Evolutionary conservation across 208 protist genomes (phyloP).

Genomic region (Leishmania tarentolae): DNA sequence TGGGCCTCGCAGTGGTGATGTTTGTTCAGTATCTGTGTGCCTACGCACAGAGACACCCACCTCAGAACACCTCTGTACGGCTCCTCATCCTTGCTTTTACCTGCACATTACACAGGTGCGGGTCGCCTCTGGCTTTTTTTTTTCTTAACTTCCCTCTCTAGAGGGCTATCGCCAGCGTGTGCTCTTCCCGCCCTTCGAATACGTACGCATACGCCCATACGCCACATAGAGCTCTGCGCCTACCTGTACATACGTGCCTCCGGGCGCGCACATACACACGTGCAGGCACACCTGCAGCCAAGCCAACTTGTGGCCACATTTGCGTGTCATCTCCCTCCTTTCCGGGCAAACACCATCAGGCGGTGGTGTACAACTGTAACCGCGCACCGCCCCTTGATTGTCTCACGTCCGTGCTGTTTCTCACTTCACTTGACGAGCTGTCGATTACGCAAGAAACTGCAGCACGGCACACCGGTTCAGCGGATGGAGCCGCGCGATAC

Average conservation of each 20-base stretch:
- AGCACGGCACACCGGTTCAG: not conserved
- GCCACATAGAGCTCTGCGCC: not conserved
- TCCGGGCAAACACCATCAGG: not conserved
- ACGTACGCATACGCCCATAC: not conserved
- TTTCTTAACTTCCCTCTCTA: not conserved
- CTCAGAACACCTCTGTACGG: not conserved
- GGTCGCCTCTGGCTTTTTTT: not conserved
- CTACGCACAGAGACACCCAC: not conserved
- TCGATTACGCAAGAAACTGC: not conserved
- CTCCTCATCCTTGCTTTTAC: not conserved
- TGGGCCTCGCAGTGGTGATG: too few relatives aligned
- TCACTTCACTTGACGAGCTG: not conserved
- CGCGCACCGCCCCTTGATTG: not conserved
- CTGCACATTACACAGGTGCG: not conserved
- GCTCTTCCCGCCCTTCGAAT: not conserved
- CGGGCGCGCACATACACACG: not conserved
- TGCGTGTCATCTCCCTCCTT: not conserved
- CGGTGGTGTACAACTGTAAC: not conserved
- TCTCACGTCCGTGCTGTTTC: not conserved
- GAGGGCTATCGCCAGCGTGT: not conserved
- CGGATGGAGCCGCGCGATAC: conserved; percentile 3
- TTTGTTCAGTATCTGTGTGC: too few relatives aligned
- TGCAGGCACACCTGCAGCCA: not conserved
- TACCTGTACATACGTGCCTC: not conserved
- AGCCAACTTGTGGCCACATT: not conserved